phyloP scores from a whole-genome alignment of 805 yeast species.

The Candida broadrunensis region DNA sequence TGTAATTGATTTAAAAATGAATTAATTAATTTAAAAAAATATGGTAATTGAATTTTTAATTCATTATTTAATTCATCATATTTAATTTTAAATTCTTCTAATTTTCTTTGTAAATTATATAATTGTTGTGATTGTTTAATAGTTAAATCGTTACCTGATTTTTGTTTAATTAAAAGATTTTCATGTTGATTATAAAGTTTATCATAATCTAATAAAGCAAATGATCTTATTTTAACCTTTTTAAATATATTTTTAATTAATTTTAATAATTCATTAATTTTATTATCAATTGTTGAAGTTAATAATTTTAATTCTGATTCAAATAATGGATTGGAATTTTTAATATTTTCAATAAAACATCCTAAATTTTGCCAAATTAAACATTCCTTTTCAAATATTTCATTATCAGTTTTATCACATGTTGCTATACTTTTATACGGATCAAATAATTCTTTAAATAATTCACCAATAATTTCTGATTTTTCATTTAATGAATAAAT shows the following conservation, averaged over 20 bases:
- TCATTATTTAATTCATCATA: slow-evolving; percentile 35
- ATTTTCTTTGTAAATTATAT: slow-evolving; percentile 21
- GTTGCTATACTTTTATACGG: slow-evolving; percentile 5
- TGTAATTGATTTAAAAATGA: slow-evolving; percentile 29
- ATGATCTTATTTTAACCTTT: slow-evolving; percentile 25
- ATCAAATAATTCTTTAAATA: slow-evolving; percentile 6
- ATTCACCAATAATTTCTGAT: slow-evolving; percentile 3
- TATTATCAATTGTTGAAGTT: slow-evolving; percentile 8
- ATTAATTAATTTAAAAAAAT: slow-evolving; percentile 32
- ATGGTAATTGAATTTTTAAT: slow-evolving; percentile 48
- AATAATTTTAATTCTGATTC: slow-evolving; percentile 10
- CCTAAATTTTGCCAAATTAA: slow-evolving; percentile 17
- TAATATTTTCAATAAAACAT: slow-evolving; percentile 14
- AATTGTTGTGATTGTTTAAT: slow-evolving; percentile 26
- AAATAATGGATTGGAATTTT: slow-evolving; percentile 12
- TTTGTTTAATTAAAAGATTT: slow-evolving; percentile 27
- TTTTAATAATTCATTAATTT: slow-evolving; percentile 11
- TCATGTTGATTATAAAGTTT: slow-evolving; percentile 25
- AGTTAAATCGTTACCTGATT: slow-evolving; percentile 26
- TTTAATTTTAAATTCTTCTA: slow-evolving; percentile 15
- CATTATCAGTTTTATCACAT: not conserved
- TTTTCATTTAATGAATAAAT: not conserved
- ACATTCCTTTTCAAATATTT: slow-evolving; percentile 10
- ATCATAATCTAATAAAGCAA: slow-evolving; percentile 38
- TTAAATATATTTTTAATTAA: slow-evolving; percentile 21